These are phyloP conservation scores for Nicotiana tabacum DNA, from an alignment of 257 asterid species.

Conservation along the genomic window DNA sequence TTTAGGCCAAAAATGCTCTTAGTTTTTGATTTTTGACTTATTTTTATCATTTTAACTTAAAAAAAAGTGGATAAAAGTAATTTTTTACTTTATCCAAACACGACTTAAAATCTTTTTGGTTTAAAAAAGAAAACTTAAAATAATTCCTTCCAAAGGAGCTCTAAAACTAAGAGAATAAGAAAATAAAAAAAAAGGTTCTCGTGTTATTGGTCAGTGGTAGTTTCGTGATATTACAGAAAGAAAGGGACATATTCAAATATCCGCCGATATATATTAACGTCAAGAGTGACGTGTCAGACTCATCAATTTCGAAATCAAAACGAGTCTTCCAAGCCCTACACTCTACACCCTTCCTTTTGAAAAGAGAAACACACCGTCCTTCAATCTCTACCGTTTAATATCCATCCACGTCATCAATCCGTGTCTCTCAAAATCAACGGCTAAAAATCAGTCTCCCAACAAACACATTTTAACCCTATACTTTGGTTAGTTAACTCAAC, in stretches of 20 bases:
- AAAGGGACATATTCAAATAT: not conserved
- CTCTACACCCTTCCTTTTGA: slow-evolving; percentile 17
- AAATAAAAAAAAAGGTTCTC: too few species aligned
- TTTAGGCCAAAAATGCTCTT: too few species aligned
- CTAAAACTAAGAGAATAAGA: too few species aligned
- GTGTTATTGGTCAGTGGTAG: not conserved
- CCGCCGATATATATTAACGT: not conserved
- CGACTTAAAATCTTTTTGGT: too few species aligned
- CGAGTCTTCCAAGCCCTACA: not conserved
- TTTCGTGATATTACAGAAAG: not conserved
- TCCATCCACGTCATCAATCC: slow-evolving; percentile 66
- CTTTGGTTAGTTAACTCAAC: slow-evolving; percentile 42
- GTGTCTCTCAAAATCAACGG: slow-evolving; percentile 30
- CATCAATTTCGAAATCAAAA: not conserved
- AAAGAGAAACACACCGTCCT: slow-evolving; percentile 60
- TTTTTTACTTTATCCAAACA: too few species aligned
- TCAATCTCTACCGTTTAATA: slow-evolving; percentile 36
- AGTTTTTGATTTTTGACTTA: too few species aligned
- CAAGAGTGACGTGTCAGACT: not conserved
- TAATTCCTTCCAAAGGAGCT: too few species aligned
- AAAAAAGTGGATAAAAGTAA: too few species aligned
- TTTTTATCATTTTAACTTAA: too few species aligned
- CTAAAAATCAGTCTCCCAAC: slow-evolving; percentile 7
- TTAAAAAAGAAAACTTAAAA: too few species aligned
- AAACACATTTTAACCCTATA: slow-evolving; percentile 22